phyloP scores from a whole-genome alignment of 768 basidiomycete genomes.

The Mycena albidolilacea region DNA sequence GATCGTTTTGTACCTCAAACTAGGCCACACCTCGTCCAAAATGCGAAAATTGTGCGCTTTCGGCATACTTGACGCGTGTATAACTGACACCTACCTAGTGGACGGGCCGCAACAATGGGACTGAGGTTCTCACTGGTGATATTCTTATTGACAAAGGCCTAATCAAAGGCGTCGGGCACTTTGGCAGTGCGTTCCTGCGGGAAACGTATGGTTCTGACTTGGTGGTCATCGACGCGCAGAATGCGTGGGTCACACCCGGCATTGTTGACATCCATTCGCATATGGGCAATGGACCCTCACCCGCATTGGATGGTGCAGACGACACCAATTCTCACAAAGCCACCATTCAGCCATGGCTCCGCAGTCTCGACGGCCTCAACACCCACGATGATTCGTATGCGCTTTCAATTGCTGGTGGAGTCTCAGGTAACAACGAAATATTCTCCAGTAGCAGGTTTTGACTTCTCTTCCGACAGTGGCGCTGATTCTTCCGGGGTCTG shows the following conservation, averaged over 20 bases:
- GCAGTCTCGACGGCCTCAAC: constrained; percentile 85
- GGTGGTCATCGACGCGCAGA: constrained; percentile 72
- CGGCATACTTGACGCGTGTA: neutral
- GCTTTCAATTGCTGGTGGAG: constrained; percentile 82
- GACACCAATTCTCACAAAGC: constrained; percentile 72
- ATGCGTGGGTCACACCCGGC: constrained; percentile 87
- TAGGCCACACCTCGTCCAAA: constrained; percentile 73
- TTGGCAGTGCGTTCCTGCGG: constrained; percentile 49
- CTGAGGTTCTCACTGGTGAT: constrained; percentile 74
- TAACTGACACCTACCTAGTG: constrained; percentile 54
- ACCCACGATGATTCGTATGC: constrained; percentile 83
- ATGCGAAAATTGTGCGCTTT: constrained; percentile 69
- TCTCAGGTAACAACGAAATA: constrained; percentile 43
- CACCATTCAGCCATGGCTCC: constrained; percentile 71
- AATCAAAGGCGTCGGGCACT: constrained; percentile 70
- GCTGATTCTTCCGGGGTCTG: constrained; percentile 82
- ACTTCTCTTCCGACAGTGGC: constrained; percentile 64
- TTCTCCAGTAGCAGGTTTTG: too few relatives aligned
- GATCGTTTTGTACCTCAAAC: constrained; percentile 80
- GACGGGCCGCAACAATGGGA: constrained; percentile 83
- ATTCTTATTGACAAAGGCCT: constrained; percentile 80
- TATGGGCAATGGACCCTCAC: constrained; percentile 68
- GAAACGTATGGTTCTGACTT: constrained; percentile 52
- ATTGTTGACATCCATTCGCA: constrained; percentile 81
- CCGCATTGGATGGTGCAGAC: constrained; percentile 62